Conservation (phyloP, 2,329 filamentous ascomycete genomes). For the Cercospora berteroae region DNA sequence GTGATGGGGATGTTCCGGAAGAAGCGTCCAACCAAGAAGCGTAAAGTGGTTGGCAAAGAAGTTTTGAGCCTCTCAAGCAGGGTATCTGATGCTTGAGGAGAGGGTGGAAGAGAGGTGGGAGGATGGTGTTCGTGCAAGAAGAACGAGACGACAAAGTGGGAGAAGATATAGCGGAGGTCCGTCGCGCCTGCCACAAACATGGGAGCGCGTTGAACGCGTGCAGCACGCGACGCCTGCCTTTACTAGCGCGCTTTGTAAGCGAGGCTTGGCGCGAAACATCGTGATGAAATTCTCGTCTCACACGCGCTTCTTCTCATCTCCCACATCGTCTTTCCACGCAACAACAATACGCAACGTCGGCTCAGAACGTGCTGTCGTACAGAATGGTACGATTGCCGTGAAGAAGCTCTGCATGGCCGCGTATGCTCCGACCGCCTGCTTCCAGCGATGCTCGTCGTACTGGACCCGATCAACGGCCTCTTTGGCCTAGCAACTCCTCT, state of each 20-base stretch:
- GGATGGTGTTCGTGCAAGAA: conserved; percentile 20
- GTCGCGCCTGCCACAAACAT: conserved; percentile 13
- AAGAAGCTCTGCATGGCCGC: neutral
- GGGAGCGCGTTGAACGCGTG: conserved; percentile 2
- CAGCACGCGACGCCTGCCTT: conserved; percentile 5
- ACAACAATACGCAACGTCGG: neutral
- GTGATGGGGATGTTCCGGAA: conserved; percentile 11
- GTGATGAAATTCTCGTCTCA: conserved; percentile 5
- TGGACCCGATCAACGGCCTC: neutral
- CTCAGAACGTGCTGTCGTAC: neutral
- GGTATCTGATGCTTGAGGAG: conserved; percentile 21
- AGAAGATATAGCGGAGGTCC: conserved; percentile 18
- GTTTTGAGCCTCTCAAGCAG: conserved; percentile 20
- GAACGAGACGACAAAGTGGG: conserved; percentile 12
- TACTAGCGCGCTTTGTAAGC: conserved; percentile 12
- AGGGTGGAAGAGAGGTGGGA: conserved; percentile 3
- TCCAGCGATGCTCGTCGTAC: no score
- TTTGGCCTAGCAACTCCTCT: neutral
- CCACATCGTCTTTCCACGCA: neutral
- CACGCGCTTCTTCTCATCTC: neutral
- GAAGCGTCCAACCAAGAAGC: conserved; percentile 16
- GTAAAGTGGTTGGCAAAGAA: conserved; percentile 6
- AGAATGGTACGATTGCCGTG: neutral
- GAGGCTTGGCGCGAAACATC: neutral
- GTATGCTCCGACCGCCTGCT: neutral